Evolutionary conservation across 139 green algal species (phyloP).

Genomic region (Coelastrella sp.): DNA sequence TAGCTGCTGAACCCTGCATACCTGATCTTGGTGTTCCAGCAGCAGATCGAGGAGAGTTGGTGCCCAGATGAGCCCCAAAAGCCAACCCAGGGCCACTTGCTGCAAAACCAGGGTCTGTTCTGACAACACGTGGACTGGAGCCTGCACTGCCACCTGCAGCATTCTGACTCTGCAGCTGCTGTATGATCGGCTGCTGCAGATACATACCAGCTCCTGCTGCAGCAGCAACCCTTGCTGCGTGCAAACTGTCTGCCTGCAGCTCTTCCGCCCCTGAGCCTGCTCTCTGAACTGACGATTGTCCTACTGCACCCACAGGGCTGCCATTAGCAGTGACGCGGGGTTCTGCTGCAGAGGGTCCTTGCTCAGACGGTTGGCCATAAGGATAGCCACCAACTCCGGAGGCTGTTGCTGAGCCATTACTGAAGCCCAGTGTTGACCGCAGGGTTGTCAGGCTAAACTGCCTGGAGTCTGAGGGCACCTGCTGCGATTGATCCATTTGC

Average conservation of each 20-base stretch:
- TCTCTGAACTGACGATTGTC: no score
- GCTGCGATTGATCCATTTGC: background rate
- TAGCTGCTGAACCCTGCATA: background rate
- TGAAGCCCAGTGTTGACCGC: background rate
- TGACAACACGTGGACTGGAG: background rate
- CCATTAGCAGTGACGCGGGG: background rate
- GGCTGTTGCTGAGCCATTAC: background rate
- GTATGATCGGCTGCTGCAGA: background rate
- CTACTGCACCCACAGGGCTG: background rate
- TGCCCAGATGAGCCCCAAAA: background rate
- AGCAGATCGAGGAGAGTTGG: background rate
- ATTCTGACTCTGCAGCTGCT: background rate
- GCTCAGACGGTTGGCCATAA: no score
- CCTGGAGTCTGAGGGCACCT: background rate
- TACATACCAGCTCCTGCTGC: background rate
- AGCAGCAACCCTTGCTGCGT: background rate
- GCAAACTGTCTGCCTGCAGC: background rate
- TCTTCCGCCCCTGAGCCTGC: background rate
- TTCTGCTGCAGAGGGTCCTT: background rate
- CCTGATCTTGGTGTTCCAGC: background rate
- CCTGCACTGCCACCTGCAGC: background rate
- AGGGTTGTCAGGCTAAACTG: background rate
- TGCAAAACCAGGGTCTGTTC: background rate
- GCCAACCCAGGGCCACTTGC: background rate
- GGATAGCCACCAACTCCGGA: no score